A percentile compares a stretch with the other conserved stretches of the same genome.
These are phyloP conservation scores for Obba rivulosa DNA, from an alignment of 768 basidiomycete species.

Conservation along the genomic window DNA sequence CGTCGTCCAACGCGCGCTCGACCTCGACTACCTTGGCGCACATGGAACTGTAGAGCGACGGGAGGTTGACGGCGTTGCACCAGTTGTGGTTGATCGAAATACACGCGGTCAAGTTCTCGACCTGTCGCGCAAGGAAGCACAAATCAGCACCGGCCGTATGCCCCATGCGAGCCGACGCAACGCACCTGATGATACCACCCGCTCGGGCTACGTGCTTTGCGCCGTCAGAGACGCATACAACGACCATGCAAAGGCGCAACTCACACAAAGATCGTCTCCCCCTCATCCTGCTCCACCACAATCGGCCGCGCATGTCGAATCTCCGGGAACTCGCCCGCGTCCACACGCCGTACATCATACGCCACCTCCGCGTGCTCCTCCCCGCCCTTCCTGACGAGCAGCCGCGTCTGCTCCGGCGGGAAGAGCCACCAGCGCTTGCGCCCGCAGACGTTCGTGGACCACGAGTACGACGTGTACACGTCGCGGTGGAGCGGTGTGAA, in stretches of 20 bases:
- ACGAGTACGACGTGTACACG: conserved; percentile 26
- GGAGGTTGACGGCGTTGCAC: conserved; percentile 26
- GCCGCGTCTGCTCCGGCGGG: conserved; percentile 18
- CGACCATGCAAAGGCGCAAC: not conserved
- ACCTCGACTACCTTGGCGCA: conserved; percentile 23
- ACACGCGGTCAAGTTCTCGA: conserved; percentile 25
- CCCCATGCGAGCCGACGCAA: not conserved
- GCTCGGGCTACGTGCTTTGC: conserved; percentile 15
- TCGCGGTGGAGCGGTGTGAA: conserved; percentile 26
- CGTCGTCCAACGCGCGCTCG: conserved; percentile 23
- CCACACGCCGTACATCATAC: conserved; percentile 19
- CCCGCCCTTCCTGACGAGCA: conserved; percentile 15
- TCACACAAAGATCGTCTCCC: conserved; percentile 26
- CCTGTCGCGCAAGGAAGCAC: conserved; percentile 5
- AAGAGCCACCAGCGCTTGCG: conserved; percentile 27
- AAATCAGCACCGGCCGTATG: not conserved
- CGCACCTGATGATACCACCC: conserved; percentile 24
- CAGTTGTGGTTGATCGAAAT: conserved; percentile 29
- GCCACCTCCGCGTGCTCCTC: conserved; percentile 13
- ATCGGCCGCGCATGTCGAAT: conserved; percentile 12
- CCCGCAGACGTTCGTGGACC: conserved; percentile 25
- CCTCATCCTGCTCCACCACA: conserved; percentile 19
- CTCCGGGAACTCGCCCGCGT: conserved; percentile 9
- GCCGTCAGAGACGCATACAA: not conserved
- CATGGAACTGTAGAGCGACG: conserved; percentile 22